Conservation (phyloP, 2,329 filamentous ascomycete species). For the Chrysoporthe puriensis region DNA sequence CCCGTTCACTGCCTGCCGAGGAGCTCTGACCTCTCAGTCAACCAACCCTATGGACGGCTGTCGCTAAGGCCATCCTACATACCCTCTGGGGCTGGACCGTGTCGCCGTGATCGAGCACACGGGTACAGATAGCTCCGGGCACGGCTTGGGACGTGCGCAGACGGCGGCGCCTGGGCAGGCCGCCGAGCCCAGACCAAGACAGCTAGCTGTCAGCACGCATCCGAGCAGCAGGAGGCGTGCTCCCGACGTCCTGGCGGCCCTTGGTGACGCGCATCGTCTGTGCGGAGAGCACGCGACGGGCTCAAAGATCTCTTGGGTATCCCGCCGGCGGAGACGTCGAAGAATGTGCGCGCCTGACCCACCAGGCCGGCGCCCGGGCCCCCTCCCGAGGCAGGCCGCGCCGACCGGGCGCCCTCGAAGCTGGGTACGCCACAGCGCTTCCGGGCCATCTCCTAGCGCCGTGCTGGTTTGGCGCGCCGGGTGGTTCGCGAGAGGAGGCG, state of each 20-base stretch:
- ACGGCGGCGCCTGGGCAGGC: not conserved
- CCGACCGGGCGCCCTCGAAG: not conserved
- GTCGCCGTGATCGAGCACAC: not conserved
- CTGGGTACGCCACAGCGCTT: not conserved
- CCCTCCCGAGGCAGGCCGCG: not conserved
- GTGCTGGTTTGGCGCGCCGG: no score
- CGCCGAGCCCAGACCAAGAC: not conserved
- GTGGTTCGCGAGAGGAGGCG: no score
- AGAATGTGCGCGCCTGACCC: not conserved
- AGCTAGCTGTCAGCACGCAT: not conserved
- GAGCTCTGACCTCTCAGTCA: not conserved
- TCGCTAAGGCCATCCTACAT: not conserved
- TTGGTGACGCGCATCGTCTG: not conserved
- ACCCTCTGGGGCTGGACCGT: no score
- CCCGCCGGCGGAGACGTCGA: not conserved
- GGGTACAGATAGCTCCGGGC: not conserved
- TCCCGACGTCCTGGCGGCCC: not conserved
- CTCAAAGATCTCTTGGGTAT: not conserved
- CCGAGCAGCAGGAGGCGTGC: not conserved
- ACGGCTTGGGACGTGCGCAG: not conserved
- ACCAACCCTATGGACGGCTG: not conserved
- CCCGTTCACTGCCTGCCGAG: not conserved
- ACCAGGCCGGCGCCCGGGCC: not conserved
- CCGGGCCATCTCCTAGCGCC: not conserved
- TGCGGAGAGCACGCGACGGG: not conserved